Conservation (phyloP, 2,329 filamentous ascomycete species). For the Colletotrichum agaves region DNA sequence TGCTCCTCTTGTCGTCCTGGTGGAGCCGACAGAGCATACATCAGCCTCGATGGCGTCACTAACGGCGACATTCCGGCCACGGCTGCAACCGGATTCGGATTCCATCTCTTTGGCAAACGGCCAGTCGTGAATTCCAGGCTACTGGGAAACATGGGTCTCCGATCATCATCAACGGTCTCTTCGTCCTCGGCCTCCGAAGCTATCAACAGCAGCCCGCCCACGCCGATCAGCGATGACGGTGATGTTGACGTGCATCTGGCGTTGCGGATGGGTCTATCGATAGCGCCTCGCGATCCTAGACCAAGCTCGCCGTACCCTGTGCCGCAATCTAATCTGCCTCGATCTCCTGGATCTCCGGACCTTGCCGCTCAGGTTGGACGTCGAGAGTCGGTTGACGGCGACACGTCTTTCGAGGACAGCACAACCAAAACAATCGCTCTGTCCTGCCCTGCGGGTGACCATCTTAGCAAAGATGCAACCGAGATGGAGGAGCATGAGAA, state of each 20-base stretch:
- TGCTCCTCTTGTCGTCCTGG: slow-evolving; percentile 61
- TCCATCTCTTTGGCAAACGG: slow-evolving; percentile 55
- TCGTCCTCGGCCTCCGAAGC: neutral
- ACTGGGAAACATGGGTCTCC: slow-evolving; percentile 41
- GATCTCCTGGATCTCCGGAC: slow-evolving; percentile 27
- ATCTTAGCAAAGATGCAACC: neutral
- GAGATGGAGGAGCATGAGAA: slow-evolving; percentile 48
- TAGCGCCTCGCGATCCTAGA: neutral
- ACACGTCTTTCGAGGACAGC: slow-evolving; percentile 21
- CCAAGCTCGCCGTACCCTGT: neutral
- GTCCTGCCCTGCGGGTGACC: neutral
- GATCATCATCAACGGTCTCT: slow-evolving; percentile 9
- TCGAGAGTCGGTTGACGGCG: neutral
- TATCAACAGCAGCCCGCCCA: neutral
- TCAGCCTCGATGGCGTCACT: slow-evolving; percentile 62
- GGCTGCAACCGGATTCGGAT: slow-evolving; percentile 63
- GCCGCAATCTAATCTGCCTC: slow-evolving; percentile 18
- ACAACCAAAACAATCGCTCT: neutral
- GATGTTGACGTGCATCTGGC: neutral
- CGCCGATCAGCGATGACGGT: neutral
- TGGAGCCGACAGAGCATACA: slow-evolving; percentile 55
- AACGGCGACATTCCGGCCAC: slow-evolving; percentile 61
- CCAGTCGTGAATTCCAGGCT: slow-evolving; percentile 55
- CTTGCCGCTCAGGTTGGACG: neutral
- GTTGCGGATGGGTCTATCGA: neutral